Conservation (phyloP, 106 monocot genomes). For the Gastrodia elata region DNA sequence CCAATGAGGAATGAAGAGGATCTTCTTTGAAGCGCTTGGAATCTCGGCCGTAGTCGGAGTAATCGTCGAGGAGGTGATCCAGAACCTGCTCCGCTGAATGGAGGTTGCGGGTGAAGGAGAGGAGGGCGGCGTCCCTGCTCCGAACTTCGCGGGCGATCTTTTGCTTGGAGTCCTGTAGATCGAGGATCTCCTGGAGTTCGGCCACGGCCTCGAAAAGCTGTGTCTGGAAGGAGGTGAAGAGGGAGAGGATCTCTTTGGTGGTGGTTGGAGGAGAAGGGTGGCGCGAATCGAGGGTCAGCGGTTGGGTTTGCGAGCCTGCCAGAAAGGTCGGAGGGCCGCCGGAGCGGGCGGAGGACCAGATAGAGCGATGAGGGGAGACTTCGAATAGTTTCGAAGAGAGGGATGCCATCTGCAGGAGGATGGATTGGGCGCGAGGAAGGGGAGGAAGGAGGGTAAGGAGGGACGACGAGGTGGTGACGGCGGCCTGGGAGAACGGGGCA, state of each 20-base stretch:
- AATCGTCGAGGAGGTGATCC: slow-evolving; percentile 69
- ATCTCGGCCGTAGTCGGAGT: slow-evolving; percentile 44
- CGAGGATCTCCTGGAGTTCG: slow-evolving; percentile 80
- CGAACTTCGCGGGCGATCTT: slow-evolving; percentile 39
- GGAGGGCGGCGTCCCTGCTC: slow-evolving; percentile 40
- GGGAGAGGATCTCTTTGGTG: slow-evolving; percentile 57
- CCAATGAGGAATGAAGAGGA: slow-evolving; percentile 29
- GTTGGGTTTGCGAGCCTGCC: slow-evolving; percentile 11
- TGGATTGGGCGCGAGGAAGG: slow-evolving; percentile 68
- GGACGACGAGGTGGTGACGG: slow-evolving; percentile 29
- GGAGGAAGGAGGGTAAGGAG: slow-evolving; percentile 88
- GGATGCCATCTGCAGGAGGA: slow-evolving; percentile 66
- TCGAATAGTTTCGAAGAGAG: slow-evolving; percentile 79
- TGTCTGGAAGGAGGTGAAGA: slow-evolving; percentile 75
- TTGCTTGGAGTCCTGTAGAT: slow-evolving; percentile 52
- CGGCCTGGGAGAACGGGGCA: neutral
- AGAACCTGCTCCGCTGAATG: slow-evolving; percentile 55
- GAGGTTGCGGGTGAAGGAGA: slow-evolving; percentile 56
- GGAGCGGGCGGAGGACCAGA: slow-evolving; percentile 63
- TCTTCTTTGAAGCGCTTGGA: slow-evolving; percentile 15
- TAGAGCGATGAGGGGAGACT: slow-evolving; percentile 53
- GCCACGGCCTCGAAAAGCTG: slow-evolving; percentile 82
- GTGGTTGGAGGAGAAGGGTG: slow-evolving; percentile 28
- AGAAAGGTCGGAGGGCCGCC: slow-evolving; percentile 47
- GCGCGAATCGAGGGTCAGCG: slow-evolving; percentile 9